A percentile compares a stretch with the other conserved stretches of the same genome.
Evolutionary conservation across 2,329 filamentous ascomycete species (phyloP).

Genomic region (Lachnellula willkommii): DNA sequence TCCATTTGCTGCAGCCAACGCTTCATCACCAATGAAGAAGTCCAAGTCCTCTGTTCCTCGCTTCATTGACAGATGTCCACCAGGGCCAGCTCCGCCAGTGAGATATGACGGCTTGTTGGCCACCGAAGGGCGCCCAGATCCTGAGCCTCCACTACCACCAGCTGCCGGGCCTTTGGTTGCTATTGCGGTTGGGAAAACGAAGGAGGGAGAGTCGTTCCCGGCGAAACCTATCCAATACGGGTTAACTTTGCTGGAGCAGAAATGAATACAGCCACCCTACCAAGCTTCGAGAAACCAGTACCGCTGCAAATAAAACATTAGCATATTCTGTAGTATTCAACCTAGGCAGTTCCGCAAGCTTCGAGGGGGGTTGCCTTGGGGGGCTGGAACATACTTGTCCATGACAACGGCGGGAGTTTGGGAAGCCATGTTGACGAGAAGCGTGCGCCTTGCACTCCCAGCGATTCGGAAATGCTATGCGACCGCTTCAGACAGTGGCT

Average conservation of each 20-base stretch:
- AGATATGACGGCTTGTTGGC: constrained; percentile 94
- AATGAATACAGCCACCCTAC: constrained; percentile 46
- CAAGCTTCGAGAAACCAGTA: constrained; percentile 98
- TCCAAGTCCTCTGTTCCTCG: constrained; percentile 95
- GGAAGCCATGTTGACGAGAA: constrained; percentile 68
- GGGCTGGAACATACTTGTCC: constrained; percentile 82
- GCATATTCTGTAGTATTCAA: constrained; percentile 6
- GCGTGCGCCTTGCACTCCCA: constrained; percentile 24
- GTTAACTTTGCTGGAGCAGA: not conserved
- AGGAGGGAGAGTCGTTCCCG: constrained; percentile 97
- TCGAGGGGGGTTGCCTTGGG: constrained; percentile 20
- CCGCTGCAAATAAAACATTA: constrained; percentile 58
- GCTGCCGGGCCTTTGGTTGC: constrained; percentile 79
- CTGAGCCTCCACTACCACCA: constrained; percentile 66
- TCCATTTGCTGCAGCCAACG: constrained; percentile 73
- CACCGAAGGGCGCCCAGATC: constrained; percentile 82
- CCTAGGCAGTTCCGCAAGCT: not conserved
- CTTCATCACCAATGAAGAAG: constrained; percentile 98
- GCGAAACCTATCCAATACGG: constrained; percentile 67
- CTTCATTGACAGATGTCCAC: constrained; percentile 81
- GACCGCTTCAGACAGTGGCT: constrained; percentile 20
- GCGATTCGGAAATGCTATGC: constrained; percentile 24
- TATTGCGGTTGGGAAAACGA: constrained; percentile 98
- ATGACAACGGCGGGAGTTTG: constrained; percentile 99
- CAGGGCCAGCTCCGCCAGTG: constrained; percentile 78